Base-by-base conservation (phyloP, 2,329 filamentous ascomycete species). In the Coniochaeta ligniaria region DNA sequence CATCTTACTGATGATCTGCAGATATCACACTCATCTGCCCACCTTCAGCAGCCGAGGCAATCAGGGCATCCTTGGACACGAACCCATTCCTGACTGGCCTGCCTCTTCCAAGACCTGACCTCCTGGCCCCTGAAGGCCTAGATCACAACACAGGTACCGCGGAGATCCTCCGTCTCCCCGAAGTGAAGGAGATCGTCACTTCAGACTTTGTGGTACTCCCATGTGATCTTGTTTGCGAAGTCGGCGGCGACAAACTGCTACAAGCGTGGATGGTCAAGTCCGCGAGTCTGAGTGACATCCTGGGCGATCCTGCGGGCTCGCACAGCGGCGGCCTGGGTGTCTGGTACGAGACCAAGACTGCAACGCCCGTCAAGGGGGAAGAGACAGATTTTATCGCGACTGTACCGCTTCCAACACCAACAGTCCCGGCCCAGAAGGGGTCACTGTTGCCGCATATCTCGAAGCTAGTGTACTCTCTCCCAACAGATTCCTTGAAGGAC, bases 221-320 rank as follows among this genome's bases (percentile, higher is more conserved):
- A 0, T 99, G 95, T 74, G 95, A 99, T 72, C 80, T 99, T 7
- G 87, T 99, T 43, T 97, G 92, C 72, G 93, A 96, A 70, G 78
- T 98, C 17, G 88, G 90, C 2, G 93, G 92, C 14, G 89, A 92
- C 67, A 85, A 88, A 63, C 80, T 98, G 24, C 76, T 96, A 2
- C 92, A 97, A 73, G 86, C 93, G 62, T 99, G 95, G 92, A 93
- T 97, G 89, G 85, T 93, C 33, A 86, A 90, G 66, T 85, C 92
- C 57, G 88, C 86, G 17, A 90, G 88, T 41, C 79, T 94, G 73
- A 83, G 75, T 66, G 85, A 78, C 75, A 79, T 82, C 16, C 81
- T 88, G 2, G 83, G 80, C 16, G 80, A 83, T 41, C 14, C 31
- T 22, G 75, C 75, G 8, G 74, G 71, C 2, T 67, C 71, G 16